Base-by-base conservation (phyloP, 164 flowering plant species). In the Hamamelis virginiana region DNA sequence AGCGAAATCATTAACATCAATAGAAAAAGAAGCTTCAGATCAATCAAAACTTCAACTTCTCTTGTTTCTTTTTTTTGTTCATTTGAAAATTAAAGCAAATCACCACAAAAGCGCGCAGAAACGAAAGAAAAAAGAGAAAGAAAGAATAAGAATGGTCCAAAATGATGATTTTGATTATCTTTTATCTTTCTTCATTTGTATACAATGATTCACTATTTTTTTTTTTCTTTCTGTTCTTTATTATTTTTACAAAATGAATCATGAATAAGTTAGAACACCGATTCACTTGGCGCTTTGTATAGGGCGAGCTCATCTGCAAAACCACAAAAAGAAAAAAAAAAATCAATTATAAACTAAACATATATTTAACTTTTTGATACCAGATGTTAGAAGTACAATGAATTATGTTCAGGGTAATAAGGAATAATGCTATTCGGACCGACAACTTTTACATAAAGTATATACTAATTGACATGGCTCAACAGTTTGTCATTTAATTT, bases 1-100 rank as follows among this genome's bases (percentile, higher is more conserved):
- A 59, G 70, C 23, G 22, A 65, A 58, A 65, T 71, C 27, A 72
- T 65, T 50, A 65, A 58, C 26, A 51, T 43, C 63, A 59, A 48
- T 64, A 27, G 69, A 44, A 53, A 48, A 71, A 53, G 19, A 64
- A 26, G 23, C 23, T 70, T 53, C 60, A 62, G 11, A 53, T 41
- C 41, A 62, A 62, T 51, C 69, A 64, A 44, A 65, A 64, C 57
- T 64, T 56, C 41, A 14, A 52, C 64, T n/a, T 11, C 41, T 59
- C 23, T 33, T 60, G 6, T 59, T n/a, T n/a, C n/a, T n/a, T n/a
- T n/a, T n/a, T n/a, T n/a, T n/a, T n/a, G 27, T 11, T 57, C 33
- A 3, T 18, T 60, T 33, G 6, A 4, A 0, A 5, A 15, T 50
- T 6, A 15, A 13, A n/a, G n/a, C n/a, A n/a, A n/a, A n/a, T n/a